Conservation (phyloP, 163 green algal species). For the Scenedesmus sp. region DNA sequence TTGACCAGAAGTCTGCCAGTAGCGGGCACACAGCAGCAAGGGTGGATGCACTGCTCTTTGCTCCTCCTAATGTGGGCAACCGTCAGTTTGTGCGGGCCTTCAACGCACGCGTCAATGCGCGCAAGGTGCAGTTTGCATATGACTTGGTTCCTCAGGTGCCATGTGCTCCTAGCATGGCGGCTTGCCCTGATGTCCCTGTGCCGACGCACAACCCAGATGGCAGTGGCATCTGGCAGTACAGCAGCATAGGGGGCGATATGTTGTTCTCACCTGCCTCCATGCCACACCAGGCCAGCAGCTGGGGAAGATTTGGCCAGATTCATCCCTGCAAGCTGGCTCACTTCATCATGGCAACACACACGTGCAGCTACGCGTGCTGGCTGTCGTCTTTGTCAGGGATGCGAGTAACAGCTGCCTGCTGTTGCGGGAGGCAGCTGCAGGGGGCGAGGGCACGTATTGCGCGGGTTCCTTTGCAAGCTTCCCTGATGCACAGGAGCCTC, state of each 20-base stretch:
- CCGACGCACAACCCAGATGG: not conserved
- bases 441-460: not conserved
- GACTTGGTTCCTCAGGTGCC: not conserved
- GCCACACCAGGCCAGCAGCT: not conserved
- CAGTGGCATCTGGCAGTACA: not conserved
- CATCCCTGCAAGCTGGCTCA: not conserved
- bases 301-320: not conserved
- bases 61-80: not conserved
- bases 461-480: not conserved
- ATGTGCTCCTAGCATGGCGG: not conserved
- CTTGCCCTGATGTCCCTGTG: not conserved
- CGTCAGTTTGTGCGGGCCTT: not conserved
- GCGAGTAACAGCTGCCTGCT: not conserved
- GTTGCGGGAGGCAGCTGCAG: no score
- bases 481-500: not conserved
- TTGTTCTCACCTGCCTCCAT: not conserved
- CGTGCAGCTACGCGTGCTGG: not conserved
- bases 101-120: not conserved
- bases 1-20: not conserved
- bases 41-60: not conserved
- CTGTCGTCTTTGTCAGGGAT: not conserved
- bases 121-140: not conserved
- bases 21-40: not conserved
- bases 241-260: not conserved
- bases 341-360: not conserved